phyloP scores from a whole-genome alignment of 305 asterid genomes.

The Fraxinus dipetala region DNA sequence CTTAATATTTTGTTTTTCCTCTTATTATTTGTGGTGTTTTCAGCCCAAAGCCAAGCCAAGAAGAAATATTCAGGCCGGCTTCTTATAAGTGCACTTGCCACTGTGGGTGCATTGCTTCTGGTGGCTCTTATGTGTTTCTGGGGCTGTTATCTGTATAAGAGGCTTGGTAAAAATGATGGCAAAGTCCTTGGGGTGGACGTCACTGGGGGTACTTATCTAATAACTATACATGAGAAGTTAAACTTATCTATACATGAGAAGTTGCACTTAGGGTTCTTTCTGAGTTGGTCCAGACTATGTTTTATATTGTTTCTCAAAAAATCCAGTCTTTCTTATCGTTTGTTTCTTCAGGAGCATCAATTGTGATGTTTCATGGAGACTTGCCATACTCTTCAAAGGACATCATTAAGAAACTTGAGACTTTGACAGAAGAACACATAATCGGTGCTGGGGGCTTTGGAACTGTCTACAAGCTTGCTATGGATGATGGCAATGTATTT shows the following conservation, averaged over 20 bases:
- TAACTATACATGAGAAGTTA: constrained; percentile 27
- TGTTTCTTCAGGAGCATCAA: constrained; percentile 77
- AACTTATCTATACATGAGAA: not conserved
- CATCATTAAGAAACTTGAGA: constrained; percentile 76
- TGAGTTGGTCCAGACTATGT: constrained; percentile 12
- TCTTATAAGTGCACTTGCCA: constrained; percentile 86
- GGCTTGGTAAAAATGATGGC: constrained; percentile 77
- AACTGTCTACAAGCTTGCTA: constrained; percentile 90
- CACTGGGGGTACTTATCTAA: constrained; percentile 67
- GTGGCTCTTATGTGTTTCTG: constrained; percentile 99
- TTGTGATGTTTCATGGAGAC: constrained; percentile 95
- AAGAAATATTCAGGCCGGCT: constrained; percentile 79
- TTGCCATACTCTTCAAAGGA: constrained; percentile 95
- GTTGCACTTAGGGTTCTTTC: constrained; percentile 25
- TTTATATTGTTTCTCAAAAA: constrained; percentile 2
- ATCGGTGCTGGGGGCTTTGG: constrained; percentile 98
- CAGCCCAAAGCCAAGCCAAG: constrained; percentile 56
- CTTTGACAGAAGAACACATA: constrained; percentile 75
- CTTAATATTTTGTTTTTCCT: constrained; percentile 11
- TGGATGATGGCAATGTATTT: constrained; percentile 94
- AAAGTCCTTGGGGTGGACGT: constrained; percentile 82
- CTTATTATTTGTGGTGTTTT: constrained; percentile 31
- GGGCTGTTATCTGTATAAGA: constrained; percentile 93
- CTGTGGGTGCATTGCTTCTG: constrained; percentile 92
- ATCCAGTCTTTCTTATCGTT: constrained; percentile 16